A percentile compares a stretch with the other conserved stretches of the same genome.
Evolutionary conservation across 768 basidiomycete species (phyloP).

Genomic region (Epithele typhae): DNA sequence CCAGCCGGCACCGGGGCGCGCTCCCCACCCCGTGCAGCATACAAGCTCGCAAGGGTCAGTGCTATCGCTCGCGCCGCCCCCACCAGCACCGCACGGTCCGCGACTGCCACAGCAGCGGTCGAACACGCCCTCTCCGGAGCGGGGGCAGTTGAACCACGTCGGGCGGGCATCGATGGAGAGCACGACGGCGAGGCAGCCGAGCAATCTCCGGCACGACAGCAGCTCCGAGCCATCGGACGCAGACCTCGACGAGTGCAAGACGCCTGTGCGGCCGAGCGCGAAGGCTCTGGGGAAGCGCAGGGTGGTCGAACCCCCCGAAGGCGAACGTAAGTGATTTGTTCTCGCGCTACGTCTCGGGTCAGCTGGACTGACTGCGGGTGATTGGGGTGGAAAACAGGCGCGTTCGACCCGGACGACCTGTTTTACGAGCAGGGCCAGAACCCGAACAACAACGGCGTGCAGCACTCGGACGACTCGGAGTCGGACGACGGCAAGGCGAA

Average conservation of each 20-base stretch:
- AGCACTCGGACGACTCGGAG: conserved; percentile 36
- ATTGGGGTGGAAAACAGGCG: conserved; percentile 27
- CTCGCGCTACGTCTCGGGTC: too few species aligned
- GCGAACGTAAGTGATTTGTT: conserved; percentile 38
- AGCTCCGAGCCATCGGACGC: conserved; percentile 16
- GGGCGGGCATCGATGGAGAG: conserved; percentile 4
- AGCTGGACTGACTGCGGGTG: not conserved
- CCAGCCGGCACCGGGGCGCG: too few species aligned
- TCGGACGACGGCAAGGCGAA: conserved; percentile 39
- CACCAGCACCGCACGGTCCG: conserved; percentile 66
- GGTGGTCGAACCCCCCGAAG: conserved; percentile 48
- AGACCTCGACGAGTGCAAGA: conserved; percentile 25
- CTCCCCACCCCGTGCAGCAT: conserved; percentile 6
- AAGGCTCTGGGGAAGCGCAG: conserved; percentile 87
- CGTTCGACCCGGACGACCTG: conserved; percentile 54
- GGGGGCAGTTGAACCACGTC: conserved; percentile 18
- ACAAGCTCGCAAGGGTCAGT: conserved; percentile 19
- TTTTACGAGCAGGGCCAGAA: conserved; percentile 44
- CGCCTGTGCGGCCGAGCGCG: conserved; percentile 64
- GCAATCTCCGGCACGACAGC: conserved; percentile 23
- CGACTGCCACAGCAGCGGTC: conserved; percentile 60
- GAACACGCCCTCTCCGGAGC: conserved; percentile 69
- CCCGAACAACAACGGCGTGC: conserved; percentile 27
- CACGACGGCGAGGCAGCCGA: not conserved
- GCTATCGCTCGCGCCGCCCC: conserved; percentile 56